Conservation (phyloP, 371 early-diverging fungal genomes). For the Rhizopus microsporus region DNA sequence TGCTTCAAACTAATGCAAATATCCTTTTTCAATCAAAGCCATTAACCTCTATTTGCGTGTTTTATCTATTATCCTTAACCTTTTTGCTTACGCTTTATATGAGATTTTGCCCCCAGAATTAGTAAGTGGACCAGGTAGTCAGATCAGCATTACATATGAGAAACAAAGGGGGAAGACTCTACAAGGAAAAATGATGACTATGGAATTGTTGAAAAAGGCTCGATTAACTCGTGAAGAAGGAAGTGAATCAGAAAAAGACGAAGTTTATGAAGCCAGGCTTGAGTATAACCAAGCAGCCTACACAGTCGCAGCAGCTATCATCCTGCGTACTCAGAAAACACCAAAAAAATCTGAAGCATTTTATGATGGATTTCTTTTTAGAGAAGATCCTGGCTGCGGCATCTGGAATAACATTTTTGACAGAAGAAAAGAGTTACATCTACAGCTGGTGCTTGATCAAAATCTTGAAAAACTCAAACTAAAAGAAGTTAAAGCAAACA, state of each 20-base stretch:
- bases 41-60: not conserved
- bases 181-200: conserved; percentile 30
- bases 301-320: conserved; percentile 58
- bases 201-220: conserved; percentile 24
- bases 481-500: conserved; percentile 37
- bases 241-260: not conserved
- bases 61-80: conserved; percentile 13
- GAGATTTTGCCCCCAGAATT: conserved; percentile 18
- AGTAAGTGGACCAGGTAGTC: conserved; percentile 40
- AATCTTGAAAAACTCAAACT: conserved; percentile 38
- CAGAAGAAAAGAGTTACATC: conserved; percentile 10
- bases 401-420: conserved; percentile 64
- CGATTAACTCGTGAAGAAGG: conserved; percentile 4
- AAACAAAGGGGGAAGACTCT: conserved; percentile 9
- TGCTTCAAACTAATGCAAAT: conserved; percentile 51
- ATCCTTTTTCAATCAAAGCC: conserved; percentile 34
- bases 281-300: conserved; percentile 63
- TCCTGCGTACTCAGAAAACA: conserved; percentile 53
- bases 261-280: conserved; percentile 9
- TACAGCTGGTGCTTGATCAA: conserved; percentile 24
- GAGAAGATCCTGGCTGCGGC: conserved; percentile 37
- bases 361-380: conserved; percentile 49
- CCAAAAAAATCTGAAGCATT: conserved; percentile 29
- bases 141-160: conserved; percentile 29
- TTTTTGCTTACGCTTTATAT: conserved; percentile 8